Evolutionary conservation across 345 rosid species (phyloP).

Genomic region (Rhizophora mangle): DNA sequence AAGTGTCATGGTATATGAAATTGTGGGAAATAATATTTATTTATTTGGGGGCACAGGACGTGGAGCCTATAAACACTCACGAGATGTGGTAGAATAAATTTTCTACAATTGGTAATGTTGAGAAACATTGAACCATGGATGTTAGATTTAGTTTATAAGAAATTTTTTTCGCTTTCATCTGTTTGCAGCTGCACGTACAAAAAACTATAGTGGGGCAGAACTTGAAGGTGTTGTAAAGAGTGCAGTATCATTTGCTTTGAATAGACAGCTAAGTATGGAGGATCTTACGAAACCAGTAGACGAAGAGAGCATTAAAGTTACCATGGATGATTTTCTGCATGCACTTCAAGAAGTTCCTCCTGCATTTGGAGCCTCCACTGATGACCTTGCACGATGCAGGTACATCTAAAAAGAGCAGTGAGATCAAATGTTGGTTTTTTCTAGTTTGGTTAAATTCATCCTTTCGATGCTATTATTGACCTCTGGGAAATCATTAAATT

Average conservation of each 20-base stretch:
- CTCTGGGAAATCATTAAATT: neutral
- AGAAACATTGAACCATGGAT: too few relatives aligned
- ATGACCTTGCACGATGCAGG: constrained; percentile 97
- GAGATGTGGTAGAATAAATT: too few relatives aligned
- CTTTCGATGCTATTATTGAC: neutral
- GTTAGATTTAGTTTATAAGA: neutral
- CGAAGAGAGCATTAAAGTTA: constrained; percentile 90
- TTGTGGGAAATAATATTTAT: too few relatives aligned
- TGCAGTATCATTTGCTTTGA: constrained; percentile 92
- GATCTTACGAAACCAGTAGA: constrained; percentile 97
- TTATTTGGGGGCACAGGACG: too few relatives aligned
- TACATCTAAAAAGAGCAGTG: constrained; percentile 20
- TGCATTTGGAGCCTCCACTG: constrained; percentile 97
- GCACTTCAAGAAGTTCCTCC: constrained; percentile 77
- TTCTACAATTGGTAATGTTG: too few relatives aligned
- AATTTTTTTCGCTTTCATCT: neutral
- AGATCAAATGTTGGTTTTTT: neutral
- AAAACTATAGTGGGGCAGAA: constrained; percentile 98
- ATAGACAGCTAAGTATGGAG: constrained; percentile 90
- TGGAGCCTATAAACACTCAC: too few relatives aligned
- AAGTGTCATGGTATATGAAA: too few relatives aligned
- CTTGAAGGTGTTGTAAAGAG: constrained; percentile 99
- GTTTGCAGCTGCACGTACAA: constrained; percentile 86
- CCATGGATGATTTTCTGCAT: constrained; percentile 83
- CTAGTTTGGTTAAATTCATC: neutral